A percentile compares a stretch with the other conserved stretches of the same genome.
Evolutionary conservation across 768 basidiomycete genomes (phyloP).

Genomic region (Suillus luteus): DNA sequence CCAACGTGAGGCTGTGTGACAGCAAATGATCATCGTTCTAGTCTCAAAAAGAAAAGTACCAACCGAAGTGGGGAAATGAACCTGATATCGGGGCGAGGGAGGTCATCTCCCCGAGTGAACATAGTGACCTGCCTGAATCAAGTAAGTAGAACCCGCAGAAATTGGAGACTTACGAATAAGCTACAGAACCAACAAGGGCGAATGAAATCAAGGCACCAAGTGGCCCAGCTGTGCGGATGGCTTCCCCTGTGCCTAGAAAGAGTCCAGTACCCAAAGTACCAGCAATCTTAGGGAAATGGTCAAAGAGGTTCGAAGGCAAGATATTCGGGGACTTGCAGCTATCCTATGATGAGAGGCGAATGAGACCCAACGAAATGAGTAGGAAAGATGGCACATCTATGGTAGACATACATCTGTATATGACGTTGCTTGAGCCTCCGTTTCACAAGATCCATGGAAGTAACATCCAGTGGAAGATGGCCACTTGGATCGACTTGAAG

Average conservation of each 20-base stretch:
- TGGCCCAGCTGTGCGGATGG: conserved; percentile 62
- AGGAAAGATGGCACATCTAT: neutral
- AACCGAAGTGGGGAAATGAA: conserved; percentile 74
- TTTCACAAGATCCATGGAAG: conserved; percentile 69
- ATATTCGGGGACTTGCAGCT: conserved; percentile 45
- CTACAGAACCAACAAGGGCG: conserved; percentile 60
- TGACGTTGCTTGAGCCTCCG: conserved; percentile 74
- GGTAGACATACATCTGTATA: conserved; percentile 64
- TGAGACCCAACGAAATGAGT: neutral
- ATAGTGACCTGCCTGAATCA: conserved; percentile 46
- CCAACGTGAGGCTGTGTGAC: conserved; percentile 49
- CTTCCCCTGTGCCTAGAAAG: conserved; percentile 71
- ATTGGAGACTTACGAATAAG: conserved; percentile 50
- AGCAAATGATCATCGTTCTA: neutral
- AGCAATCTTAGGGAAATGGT: conserved; percentile 48
- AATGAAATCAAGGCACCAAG: conserved; percentile 68
- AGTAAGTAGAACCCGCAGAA: conserved; percentile 26
- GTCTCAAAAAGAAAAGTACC: conserved; percentile 13
- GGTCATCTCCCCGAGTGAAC: conserved; percentile 78
- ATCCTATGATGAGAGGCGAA: conserved; percentile 44
- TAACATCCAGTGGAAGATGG: conserved; percentile 37
- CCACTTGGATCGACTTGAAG: neutral
- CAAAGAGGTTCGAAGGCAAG: neutral
- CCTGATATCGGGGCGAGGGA: conserved; percentile 77
- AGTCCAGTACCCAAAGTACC: conserved; percentile 76